Evolutionary conservation across 257 asterid genomes (phyloP).

Genomic region (Lavandula angustifolia): DNA sequence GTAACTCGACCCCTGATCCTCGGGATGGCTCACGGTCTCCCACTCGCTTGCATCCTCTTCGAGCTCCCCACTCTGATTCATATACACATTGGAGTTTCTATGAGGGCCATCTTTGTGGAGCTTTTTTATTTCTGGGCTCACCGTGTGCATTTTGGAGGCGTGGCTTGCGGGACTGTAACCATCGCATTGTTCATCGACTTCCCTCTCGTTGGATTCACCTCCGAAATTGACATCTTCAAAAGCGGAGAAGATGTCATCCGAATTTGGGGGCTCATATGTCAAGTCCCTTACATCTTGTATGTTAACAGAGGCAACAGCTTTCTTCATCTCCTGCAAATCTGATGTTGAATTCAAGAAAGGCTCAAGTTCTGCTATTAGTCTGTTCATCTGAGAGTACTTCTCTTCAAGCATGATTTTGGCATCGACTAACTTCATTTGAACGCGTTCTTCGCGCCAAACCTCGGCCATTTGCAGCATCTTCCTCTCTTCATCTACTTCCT

Average conservation of each 20-base stretch:
- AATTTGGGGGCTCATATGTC: constrained; percentile 52
- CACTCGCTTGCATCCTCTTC: constrained; percentile 65
- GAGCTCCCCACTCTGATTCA: constrained; percentile 45
- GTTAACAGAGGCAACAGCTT: constrained; percentile 47
- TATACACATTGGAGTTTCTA: constrained; percentile 37
- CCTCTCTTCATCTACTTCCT: constrained; percentile 71
- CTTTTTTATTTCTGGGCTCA: constrained; percentile 43
- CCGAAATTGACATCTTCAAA: constrained; percentile 53
- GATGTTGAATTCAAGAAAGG: constrained; percentile 38
- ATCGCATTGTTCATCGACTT: constrained; percentile 31
- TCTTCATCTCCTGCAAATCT: constrained; percentile 41
- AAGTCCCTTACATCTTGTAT: constrained; percentile 54
- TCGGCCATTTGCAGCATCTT: constrained; percentile 76
- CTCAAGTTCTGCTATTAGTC: constrained; percentile 37
- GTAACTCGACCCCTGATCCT: constrained; percentile 54
- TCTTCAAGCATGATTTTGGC: constrained; percentile 71
- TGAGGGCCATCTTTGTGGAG: constrained; percentile 26
- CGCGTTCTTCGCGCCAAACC: constrained; percentile 79
- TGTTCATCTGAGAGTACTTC: constrained; percentile 56
- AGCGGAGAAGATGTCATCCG: constrained; percentile 51
- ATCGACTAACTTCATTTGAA: constrained; percentile 67
- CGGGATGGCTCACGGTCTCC: constrained; percentile 66
- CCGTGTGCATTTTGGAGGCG: constrained; percentile 40
- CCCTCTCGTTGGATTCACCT: constrained; percentile 47
- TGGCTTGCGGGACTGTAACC: constrained; percentile 50